Evolutionary conservation across 768 basidiomycete species (phyloP), one percentile per base, ranked within the genome.

Genomic region (Tulasnella sp.): DNA sequence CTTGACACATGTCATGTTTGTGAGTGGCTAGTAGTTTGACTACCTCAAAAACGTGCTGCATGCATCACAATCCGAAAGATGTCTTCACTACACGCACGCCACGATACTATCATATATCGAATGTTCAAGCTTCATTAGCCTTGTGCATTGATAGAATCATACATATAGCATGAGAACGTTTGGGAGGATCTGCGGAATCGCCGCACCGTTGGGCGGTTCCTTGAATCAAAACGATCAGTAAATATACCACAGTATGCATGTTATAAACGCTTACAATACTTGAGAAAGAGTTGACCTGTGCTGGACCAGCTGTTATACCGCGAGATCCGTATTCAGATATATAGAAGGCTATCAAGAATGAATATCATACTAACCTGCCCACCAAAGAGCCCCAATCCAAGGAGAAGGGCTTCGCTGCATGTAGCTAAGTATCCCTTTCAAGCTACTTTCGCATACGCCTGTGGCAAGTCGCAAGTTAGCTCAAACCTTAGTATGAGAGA

Each of bases 281-380:
- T 34, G 29, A 29, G 49, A 47, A 51, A 32, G 39, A 54, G 43
- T 35, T 33, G 32, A 53, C 58, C 58, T 57, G 57, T 57, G 76
- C 78, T 37, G 74, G 76, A 1, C 77, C 77, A 54, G 76, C 77
- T 7, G n/a, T n/a, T n/a, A n/a, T n/a, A n/a, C n/a, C n/a, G n/a
- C n/a, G n/a, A n/a, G n/a, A n/a, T n/a, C 12, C 24, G 24, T 42
- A 20, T 10, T 45, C 32, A 24, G 7, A 29, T n/a, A 28, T 45
- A 29, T 25, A 5, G 43, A n/a, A n/a, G n/a, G n/a, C n/a, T n/a
- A n/a, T n/a, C n/a, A n/a, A n/a, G n/a, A n/a, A n/a, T n/a, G n/a
- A n/a, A n/a, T n/a, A n/a, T n/a, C n/a, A n/a, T n/a, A n/a, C n/a
- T n/a, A n/a, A 45, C 16, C 43, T 53, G 76, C 75, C 78, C 76